These are phyloP conservation scores for Claviceps quebecensis DNA, from an alignment of 2,329 filamentous ascomycete genomes.

Conservation along the genomic window DNA sequence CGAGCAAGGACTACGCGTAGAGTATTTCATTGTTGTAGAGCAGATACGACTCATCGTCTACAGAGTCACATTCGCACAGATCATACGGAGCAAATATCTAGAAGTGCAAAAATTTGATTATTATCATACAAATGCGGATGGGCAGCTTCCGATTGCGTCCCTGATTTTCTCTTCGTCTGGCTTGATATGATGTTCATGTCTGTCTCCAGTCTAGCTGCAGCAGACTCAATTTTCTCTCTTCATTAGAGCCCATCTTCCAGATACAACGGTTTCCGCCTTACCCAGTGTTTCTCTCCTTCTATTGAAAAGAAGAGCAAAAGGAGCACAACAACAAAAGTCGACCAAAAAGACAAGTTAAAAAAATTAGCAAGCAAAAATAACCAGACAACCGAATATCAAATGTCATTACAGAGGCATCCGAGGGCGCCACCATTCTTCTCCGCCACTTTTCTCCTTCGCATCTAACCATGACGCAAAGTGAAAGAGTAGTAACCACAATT, in stretches of 20 bases:
- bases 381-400: background rate
- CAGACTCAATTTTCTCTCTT: background rate
- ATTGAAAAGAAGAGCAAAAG: background rate
- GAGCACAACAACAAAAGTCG: background rate
- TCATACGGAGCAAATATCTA: background rate
- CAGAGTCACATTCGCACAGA: background rate
- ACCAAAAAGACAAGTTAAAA: too few species aligned
- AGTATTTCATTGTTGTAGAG: background rate
- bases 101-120: slow-evolving; percentile 1
- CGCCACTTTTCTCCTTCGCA: slow-evolving; percentile 1
- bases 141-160: background rate
- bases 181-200: background rate
- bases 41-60: too few species aligned
- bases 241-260: background rate
- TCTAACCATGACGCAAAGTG: slow-evolving; percentile 1
- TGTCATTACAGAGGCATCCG: background rate
- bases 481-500: slow-evolving; percentile 2
- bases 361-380: background rate
- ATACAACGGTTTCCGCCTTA: background rate
- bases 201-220: slow-evolving; percentile 5
- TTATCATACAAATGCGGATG: slow-evolving; percentile 9
- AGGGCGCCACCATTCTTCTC: background rate
- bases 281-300: background rate
- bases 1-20: background rate
- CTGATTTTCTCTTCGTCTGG: slow-evolving; percentile 3